Evolutionary conservation across 495 filamentous ascomycete species (phyloP).

Genomic region (Penicillium tannophilum): DNA sequence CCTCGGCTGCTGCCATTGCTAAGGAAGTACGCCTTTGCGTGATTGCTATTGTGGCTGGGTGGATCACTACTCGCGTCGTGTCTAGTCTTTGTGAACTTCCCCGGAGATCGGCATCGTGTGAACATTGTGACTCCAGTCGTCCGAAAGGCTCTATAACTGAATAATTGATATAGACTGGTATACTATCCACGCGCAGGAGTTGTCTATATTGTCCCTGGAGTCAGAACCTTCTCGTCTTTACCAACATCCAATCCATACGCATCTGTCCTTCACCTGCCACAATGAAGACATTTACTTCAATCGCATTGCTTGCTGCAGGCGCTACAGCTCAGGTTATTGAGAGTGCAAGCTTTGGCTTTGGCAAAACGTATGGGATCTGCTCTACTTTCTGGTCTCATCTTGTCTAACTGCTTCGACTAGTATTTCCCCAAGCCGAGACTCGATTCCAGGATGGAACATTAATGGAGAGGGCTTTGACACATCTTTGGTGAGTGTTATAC

Average conservation of each 20-base stretch:
- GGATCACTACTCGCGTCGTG: slow-evolving; percentile 49
- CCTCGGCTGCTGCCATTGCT: slow-evolving; percentile 44
- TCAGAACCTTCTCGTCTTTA: background rate
- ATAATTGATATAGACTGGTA: slow-evolving; percentile 8
- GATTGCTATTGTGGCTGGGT: slow-evolving; percentile 53
- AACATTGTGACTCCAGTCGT: slow-evolving; percentile 26
- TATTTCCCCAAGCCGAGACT: slow-evolving; percentile 57
- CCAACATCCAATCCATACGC: background rate
- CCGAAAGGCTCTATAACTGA: slow-evolving; percentile 8
- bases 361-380: slow-evolving; percentile 53
- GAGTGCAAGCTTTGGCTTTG: slow-evolving; percentile 77
- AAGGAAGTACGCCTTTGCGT: slow-evolving; percentile 50
- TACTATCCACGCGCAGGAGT: background rate
- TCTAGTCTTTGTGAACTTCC: slow-evolving; percentile 40
- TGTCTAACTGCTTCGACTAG: slow-evolving; percentile 39
- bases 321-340: slow-evolving; percentile 64
- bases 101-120: slow-evolving; percentile 29
- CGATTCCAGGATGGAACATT: slow-evolving; percentile 66
- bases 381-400: background rate
- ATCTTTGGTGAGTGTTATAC: slow-evolving; percentile 51
- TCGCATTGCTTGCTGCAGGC: slow-evolving; percentile 54
- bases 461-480: slow-evolving; percentile 71
- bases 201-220: background rate
- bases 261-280: slow-evolving; percentile 28
- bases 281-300: slow-evolving; percentile 42